Evolutionary conservation across 176 grass and related monocot species (phyloP).

Genomic region (Hordeum marinum): DNA sequence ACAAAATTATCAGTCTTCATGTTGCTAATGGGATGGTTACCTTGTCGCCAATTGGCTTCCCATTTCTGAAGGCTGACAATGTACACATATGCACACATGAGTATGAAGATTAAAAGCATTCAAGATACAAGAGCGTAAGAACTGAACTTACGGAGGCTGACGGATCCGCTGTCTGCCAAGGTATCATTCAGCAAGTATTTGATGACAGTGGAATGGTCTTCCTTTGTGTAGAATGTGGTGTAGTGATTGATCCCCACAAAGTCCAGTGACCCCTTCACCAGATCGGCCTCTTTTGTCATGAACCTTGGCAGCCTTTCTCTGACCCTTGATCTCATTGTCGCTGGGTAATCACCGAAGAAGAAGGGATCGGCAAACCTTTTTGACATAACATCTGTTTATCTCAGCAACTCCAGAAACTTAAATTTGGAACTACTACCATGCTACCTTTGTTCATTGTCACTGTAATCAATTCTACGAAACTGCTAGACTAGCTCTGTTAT

Average conservation of each 20-base stretch:
- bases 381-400: neutral
- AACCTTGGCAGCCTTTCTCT: constrained; percentile 50
- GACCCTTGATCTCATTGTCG: constrained; percentile 55
- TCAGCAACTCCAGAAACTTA: neutral
- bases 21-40: neutral
- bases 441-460: neutral
- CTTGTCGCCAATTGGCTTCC: constrained; percentile 45
- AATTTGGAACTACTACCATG: too few relatives aligned
- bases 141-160: constrained; percentile 49
- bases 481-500: neutral
- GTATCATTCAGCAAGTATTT: constrained; percentile 40
- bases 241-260: constrained; percentile 83
- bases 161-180: constrained; percentile 46
- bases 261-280: constrained; percentile 68
- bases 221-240: constrained; percentile 55
- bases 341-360: constrained; percentile 66
- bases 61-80: constrained; percentile 47
- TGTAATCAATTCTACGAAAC: neutral
- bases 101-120: neutral
- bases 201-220: constrained; percentile 43
- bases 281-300: constrained; percentile 32
- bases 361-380: constrained; percentile 73
- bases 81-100: neutral
- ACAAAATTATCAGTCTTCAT: neutral
- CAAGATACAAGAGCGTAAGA: neutral